Conservation (phyloP, 2,329 filamentous ascomycete genomes). For the Ophidiomyces ophidiicola region DNA sequence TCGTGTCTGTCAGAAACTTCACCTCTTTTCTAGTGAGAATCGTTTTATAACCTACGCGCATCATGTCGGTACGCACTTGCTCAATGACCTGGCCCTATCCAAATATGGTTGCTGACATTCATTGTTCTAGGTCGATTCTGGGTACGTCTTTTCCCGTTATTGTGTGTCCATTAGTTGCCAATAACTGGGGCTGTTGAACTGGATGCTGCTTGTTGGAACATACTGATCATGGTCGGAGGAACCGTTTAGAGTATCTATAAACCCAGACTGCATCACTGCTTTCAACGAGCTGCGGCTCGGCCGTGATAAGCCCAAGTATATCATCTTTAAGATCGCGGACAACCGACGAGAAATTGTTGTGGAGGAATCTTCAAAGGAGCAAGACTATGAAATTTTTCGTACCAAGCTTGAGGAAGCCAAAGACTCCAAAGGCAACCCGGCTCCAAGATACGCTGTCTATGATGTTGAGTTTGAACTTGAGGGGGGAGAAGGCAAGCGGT, state of each 20-base stretch:
- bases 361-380: constrained; percentile 34
- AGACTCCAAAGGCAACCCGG: constrained; percentile 33
- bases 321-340: constrained; percentile 43
- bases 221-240: constrained; percentile 1
- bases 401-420: constrained; percentile 33
- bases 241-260: constrained; percentile 32
- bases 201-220: neutral
- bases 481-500: constrained; percentile 39
- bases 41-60: constrained; percentile 1
- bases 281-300: constrained; percentile 40
- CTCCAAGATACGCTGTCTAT: constrained; percentile 40
- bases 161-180: neutral
- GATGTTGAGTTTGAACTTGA: constrained; percentile 40
- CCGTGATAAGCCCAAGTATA: constrained; percentile 36
- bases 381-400: constrained; percentile 39
- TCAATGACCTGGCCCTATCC: neutral
- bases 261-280: constrained; percentile 35
- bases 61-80: constrained; percentile 8
- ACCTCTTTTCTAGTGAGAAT: neutral
- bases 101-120: neutral
- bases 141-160: constrained; percentile 9
- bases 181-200: neutral
- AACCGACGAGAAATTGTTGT: constrained; percentile 40
- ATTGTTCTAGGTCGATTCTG: constrained; percentile 12
- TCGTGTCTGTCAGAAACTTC: neutral